Evolutionary conservation across 768 basidiomycete genomes (phyloP).

Genomic region (Suillus bovinus): DNA sequence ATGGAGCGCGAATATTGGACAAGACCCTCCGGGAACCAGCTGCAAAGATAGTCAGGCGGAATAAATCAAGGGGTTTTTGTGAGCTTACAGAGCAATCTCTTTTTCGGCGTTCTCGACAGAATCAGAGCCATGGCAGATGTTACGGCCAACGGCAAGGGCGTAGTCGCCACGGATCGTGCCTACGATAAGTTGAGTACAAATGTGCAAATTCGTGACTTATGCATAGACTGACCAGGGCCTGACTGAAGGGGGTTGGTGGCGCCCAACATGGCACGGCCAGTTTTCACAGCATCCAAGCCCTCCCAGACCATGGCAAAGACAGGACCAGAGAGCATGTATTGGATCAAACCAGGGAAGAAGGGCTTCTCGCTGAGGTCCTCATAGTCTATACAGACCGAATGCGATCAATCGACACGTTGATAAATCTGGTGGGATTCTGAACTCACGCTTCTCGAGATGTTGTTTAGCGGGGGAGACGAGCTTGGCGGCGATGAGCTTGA

Average conservation of each 20-base stretch:
- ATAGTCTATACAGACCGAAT: conserved; percentile 68
- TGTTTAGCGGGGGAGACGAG: conserved; percentile 74
- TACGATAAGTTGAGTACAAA: conserved; percentile 28
- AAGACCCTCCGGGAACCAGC: conserved; percentile 91
- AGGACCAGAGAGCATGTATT: conserved; percentile 95
- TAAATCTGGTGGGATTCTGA: neutral
- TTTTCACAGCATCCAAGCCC: conserved; percentile 93
- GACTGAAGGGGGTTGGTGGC: conserved; percentile 96
- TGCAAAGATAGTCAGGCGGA: conserved; percentile 26
- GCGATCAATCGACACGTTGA: neutral
- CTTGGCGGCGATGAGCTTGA: conserved; percentile 96
- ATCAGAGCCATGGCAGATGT: conserved; percentile 92
- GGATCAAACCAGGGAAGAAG: conserved; percentile 96
- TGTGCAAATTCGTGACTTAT: conserved; percentile 4
- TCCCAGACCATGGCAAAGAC: conserved; percentile 97
- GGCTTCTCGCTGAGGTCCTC: conserved; percentile 90
- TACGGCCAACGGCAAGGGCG: conserved; percentile 91
- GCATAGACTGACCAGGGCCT: conserved; percentile 61
- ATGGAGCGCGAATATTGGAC: conserved; percentile 67
- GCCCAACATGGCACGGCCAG: conserved; percentile 94
- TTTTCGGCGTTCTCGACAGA: conserved; percentile 88
- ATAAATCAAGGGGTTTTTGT: neutral
- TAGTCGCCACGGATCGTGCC: conserved; percentile 97
- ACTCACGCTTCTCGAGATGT: conserved; percentile 88
- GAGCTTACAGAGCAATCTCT: conserved; percentile 86